These are phyloP conservation scores for Bipolaris gigantea DNA, from an alignment of 2,329 filamentous ascomycete genomes.

Conservation along the genomic window DNA sequence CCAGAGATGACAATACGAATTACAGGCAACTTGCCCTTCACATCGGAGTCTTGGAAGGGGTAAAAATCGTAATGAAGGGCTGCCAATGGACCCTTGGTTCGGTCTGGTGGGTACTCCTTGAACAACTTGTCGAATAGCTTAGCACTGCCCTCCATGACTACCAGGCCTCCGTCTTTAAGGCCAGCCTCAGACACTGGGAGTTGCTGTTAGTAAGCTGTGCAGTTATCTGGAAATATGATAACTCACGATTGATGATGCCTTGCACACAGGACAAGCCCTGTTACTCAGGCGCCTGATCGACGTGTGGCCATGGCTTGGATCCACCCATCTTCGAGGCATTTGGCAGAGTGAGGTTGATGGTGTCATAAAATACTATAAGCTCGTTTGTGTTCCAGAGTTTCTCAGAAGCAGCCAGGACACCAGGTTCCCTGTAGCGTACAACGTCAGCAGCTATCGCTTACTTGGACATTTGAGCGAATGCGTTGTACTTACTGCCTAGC, in stretches of 20 bases:
- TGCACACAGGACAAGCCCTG: conserved; percentile 46
- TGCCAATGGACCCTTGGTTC: conserved; percentile 17
- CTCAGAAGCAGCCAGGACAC: conserved; percentile 47
- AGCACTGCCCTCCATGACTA: conserved; percentile 49
- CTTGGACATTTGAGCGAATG: neutral
- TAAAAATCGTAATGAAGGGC: conserved; percentile 29
- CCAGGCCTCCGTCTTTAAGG: conserved; percentile 51
- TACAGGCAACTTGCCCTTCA: conserved; percentile 26
- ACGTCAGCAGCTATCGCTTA: neutral
- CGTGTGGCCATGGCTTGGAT: conserved; percentile 47
- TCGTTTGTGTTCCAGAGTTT: conserved; percentile 47
- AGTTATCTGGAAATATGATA: conserved; percentile 30
- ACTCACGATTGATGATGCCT: conserved; percentile 48
- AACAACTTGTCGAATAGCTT: conserved; percentile 37
- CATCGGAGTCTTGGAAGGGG: conserved; percentile 47
- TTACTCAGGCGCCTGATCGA: conserved; percentile 48
- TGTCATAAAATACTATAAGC: conserved; percentile 37
- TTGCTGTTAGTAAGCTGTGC: neutral
- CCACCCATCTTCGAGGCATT: conserved; percentile 41
- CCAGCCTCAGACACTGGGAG: conserved; percentile 30
- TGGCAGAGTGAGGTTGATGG: conserved; percentile 50
- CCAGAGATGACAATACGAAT: conserved; percentile 1
- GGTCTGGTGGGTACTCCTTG: conserved; percentile 14
- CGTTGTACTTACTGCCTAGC: conserved; percentile 29
- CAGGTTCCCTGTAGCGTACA: conserved; percentile 36